A percentile compares a stretch with the other conserved stretches of the same genome.
Conservation (phyloP, 495 filamentous ascomycete genomes). For the Penicillium coffeae region DNA sequence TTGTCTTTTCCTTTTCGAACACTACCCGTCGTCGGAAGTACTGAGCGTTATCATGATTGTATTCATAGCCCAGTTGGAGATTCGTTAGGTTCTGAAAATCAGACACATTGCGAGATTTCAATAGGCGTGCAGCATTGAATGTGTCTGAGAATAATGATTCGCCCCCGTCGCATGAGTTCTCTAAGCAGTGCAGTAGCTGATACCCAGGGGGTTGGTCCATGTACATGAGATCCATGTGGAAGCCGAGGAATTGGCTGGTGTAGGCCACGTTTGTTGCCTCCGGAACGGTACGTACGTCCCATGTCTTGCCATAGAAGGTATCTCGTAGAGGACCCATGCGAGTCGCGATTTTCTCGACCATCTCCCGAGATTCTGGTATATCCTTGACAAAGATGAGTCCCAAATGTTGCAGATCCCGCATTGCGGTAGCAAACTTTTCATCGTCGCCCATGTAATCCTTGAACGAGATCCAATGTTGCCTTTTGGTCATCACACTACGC, state of each 20-base stretch:
- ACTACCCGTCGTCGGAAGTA: conserved; percentile 54
- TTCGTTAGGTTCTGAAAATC: conserved; percentile 38
- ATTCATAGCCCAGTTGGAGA: conserved; percentile 58
- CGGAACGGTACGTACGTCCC: conserved; percentile 77
- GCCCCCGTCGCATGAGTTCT: conserved; percentile 70
- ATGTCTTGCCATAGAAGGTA: conserved; percentile 85
- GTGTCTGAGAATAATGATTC: conserved; percentile 79
- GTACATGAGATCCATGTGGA: conserved; percentile 94
- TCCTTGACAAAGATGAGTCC: conserved; percentile 72
- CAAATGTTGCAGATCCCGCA: conserved; percentile 49
- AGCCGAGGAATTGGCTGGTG: conserved; percentile 69
- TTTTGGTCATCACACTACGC: conserved; percentile 13
- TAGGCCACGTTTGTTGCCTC: conserved; percentile 88
- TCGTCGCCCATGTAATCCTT: conserved; percentile 62
- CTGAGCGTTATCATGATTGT: conserved; percentile 58
- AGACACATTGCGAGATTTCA: too few relatives aligned
- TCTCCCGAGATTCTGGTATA: conserved; percentile 59
- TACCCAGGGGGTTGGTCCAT: conserved; percentile 71
- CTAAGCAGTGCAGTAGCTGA: conserved; percentile 82
- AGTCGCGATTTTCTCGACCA: conserved; percentile 62
- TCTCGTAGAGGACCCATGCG: conserved; percentile 72
- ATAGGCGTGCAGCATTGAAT: conserved; percentile 51
- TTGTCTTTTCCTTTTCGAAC: conserved; percentile 38
- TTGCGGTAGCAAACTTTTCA: conserved; percentile 46
- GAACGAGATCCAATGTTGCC: conserved; percentile 55